Conservation (phyloP, 1,139 yeast genomes). For the Lodderomyces beijingensis region DNA sequence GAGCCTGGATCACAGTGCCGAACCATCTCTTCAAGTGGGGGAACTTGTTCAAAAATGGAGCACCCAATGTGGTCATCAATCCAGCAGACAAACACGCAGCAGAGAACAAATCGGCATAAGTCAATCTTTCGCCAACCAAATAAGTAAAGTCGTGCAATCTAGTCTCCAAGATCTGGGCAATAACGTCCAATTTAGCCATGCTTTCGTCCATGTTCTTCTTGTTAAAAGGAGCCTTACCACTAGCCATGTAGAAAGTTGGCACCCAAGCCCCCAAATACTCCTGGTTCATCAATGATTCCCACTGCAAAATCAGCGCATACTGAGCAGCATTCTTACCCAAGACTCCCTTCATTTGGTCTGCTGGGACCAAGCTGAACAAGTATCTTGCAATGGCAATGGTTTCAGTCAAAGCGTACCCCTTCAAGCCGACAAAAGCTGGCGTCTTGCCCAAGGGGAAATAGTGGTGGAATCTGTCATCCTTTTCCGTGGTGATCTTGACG, state of each 20-base stretch:
- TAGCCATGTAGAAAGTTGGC: constrained; percentile 27
- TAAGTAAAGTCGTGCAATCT: constrained; percentile 75
- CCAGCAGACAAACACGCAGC: constrained; percentile 60
- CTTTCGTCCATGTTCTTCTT: constrained; percentile 70
- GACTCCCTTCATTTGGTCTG: constrained; percentile 25
- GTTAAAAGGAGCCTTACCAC: constrained; percentile 56
- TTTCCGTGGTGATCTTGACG: constrained; percentile 44
- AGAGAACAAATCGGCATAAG: constrained; percentile 77
- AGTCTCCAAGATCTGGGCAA: constrained; percentile 49
- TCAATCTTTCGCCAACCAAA: constrained; percentile 85
- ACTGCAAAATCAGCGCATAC: constrained; percentile 68
- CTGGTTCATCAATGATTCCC: constrained; percentile 78
- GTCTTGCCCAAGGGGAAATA: constrained; percentile 68
- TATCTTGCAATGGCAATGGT: constrained; percentile 63
- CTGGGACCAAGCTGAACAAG: constrained; percentile 31
- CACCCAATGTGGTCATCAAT: constrained; percentile 83
- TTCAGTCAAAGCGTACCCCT: constrained; percentile 78
- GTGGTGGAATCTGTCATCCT: constrained; percentile 37
- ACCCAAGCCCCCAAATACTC: constrained; percentile 52
- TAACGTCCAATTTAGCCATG: constrained; percentile 31
- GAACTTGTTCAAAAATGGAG: constrained; percentile 85
- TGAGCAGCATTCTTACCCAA: constrained; percentile 65
- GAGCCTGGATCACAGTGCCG: constrained; percentile 61
- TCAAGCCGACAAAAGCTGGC: constrained; percentile 78
- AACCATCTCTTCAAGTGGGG: constrained; percentile 86